A percentile compares a stretch with the other conserved stretches of the same genome.
Conservation (phyloP, 2,329 filamentous ascomycete species). For the Claviceps digitariae region DNA sequence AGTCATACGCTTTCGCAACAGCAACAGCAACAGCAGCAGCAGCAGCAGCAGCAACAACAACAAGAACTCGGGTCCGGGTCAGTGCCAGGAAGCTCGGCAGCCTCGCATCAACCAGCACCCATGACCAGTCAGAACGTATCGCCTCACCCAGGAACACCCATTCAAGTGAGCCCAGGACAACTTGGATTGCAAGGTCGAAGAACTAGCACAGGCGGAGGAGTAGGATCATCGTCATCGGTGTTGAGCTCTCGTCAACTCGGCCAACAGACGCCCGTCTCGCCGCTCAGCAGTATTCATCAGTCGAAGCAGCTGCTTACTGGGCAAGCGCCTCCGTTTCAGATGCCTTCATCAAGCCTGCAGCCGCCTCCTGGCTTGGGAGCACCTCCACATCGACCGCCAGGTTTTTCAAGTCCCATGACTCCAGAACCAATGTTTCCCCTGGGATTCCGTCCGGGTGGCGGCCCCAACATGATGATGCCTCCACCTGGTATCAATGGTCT, state of each 20-base stretch:
- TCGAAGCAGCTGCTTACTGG: conserved; percentile 14
- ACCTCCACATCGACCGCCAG: conserved; percentile 25
- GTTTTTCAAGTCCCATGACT: conserved; percentile 45
- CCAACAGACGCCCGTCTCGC: conserved; percentile 36
- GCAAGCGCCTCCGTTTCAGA: conserved; percentile 36
- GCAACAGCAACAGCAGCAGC: neutral
- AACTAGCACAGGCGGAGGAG: conserved; percentile 32
- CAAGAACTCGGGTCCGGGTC: conserved; percentile 42
- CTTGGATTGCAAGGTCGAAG: conserved; percentile 48
- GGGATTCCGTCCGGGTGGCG: conserved; percentile 27
- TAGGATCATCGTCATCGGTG: conserved; percentile 3
- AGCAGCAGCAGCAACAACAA: neutral
- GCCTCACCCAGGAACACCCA: conserved; percentile 47
- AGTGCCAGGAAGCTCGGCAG: conserved; percentile 50
- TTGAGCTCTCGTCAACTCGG: conserved; percentile 15
- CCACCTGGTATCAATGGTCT: conserved; percentile 38
- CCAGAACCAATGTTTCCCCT: conserved; percentile 36
- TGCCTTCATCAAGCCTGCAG: conserved; percentile 44
- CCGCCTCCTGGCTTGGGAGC: conserved; percentile 23
- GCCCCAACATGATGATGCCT: conserved; percentile 31
- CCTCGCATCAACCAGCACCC: conserved; percentile 44
- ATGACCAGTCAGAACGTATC: conserved; percentile 41
- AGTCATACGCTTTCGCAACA: conserved; percentile 70
- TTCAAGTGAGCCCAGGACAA: conserved; percentile 51
- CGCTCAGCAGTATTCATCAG: conserved; percentile 24